Percentiles rank a stretch among this genome's conserved stretches.
Conservation (phyloP, 441 rosid genomes). For the Euphorbia corollata region DNA sequence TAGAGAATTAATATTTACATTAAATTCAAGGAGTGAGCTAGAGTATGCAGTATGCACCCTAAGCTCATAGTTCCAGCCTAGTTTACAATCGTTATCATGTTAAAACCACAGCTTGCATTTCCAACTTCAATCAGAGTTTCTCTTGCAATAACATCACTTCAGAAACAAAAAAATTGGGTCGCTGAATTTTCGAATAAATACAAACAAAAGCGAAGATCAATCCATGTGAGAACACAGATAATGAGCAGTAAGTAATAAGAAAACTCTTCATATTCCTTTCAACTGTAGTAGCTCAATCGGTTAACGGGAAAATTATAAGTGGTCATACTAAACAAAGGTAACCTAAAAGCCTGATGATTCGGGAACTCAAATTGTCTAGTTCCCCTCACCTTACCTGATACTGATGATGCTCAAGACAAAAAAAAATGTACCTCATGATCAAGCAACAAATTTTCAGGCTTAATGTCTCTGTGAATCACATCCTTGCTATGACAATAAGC, state of each 20-base stretch:
- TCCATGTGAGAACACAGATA: not conserved
- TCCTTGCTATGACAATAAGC: conserved; percentile 84
- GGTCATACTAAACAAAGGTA: not conserved
- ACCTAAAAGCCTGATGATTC: not conserved
- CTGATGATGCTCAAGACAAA: not conserved
- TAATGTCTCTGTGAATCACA: conserved; percentile 91
- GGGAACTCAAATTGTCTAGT: not conserved
- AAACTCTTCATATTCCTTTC: not conserved
- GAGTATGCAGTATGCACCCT: not conserved
- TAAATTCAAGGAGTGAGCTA: not conserved
- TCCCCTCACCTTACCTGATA: not conserved
- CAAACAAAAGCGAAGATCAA: not conserved
- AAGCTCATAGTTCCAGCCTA: too few species aligned
- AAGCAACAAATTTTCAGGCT: conserved; percentile 89
- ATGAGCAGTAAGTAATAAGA: not conserved
- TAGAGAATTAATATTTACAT: not conserved
- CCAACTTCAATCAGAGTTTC: conserved; percentile 6
- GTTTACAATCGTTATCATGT: too few species aligned
- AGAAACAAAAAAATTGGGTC: not conserved
- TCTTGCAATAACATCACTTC: not conserved
- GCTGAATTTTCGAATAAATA: too few species aligned
- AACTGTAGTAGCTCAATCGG: not conserved
- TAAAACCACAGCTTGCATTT: not conserved
- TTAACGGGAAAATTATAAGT: not conserved
- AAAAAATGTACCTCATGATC: conserved; percentile 67